Base-by-base conservation (phyloP, 495 filamentous ascomycete species). In the Annulohypoxylon moriforme region DNA sequence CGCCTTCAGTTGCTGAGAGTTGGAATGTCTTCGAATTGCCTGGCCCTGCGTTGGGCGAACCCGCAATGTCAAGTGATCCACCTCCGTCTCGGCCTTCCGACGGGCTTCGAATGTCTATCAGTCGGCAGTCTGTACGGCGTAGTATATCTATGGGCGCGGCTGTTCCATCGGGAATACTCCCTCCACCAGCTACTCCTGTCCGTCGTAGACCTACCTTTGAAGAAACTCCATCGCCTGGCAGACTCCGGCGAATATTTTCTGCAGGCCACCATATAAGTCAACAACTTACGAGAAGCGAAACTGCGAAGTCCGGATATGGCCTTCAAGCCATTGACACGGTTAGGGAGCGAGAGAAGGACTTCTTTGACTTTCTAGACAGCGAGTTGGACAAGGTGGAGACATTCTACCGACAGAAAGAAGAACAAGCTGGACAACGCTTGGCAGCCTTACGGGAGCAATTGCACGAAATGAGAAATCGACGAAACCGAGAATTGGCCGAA, bases 331-430 rank as follows among this genome's bases (percentile, higher is more conserved):
- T 86, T 0, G 84, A 87, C 55, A 79, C 82, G 22, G 82, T 88
- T 20, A 80, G 82, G 16, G 76, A 85, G 24, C 85, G 88, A 14
- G 88, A 94, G 74, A 86, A 86, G 46, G 92, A 96, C 53, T 97
- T 97, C 75, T 93, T 93, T 71, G 78, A 76, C 0, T 97, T 93
- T 73, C 80, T 97, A 46, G 92, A 97, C 73, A 79, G 76, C 20
- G 91, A 97, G 76, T 80, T 97, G n/a, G 79, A 87, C 38, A 97
- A 97, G 79, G 91, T 97, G 40, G 93, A 97, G 72, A 77, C 84
- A 0, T 97, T 97, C 77, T 97, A 97, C 81, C 88, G 86, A 69
- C 80, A 83, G 75, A 97, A 95, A 73, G 94, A 97, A 75, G 84
- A 90, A 18, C 92, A 96, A 75, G 92, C 94, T 3, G 87, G 87